Base-by-base conservation (phyloP, 2,329 filamentous ascomycete genomes). In the Aureobasidium sp. region DNA sequence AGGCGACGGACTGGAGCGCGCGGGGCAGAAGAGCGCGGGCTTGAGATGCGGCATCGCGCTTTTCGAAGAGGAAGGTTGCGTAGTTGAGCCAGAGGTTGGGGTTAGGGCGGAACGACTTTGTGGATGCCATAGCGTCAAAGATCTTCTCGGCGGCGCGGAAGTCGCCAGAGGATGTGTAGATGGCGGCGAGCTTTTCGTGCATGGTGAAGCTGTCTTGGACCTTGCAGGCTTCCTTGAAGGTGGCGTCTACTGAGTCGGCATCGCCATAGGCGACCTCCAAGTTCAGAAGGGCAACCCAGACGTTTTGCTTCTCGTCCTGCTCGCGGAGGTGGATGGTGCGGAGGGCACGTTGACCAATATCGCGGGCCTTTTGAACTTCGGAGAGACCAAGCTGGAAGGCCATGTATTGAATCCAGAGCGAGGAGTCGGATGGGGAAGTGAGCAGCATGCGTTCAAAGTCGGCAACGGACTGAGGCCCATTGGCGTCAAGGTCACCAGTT, bases 381-480 rank as follows among this genome's bases (percentile, higher is more conserved):
- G 90, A 90, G 58, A 96, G 84, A 72, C 96, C 88, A 74, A 97
- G 87, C 76, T 97, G 91, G 82, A 96, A 96, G n/a, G 92, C 91
- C 91, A 99, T 97, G 78, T 99, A 99, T 67, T 90, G 85, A 61
- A 97, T 90, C 94, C 94, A 99, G 31, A 97, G 83, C 65, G 88
- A 81, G 0, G 93, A 95, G n/a, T 90, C 93, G 76, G 97, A 91
- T 2, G 94, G 91, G 72, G 96, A 89, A 62, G 91, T 90, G 25
- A 99, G 84, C 45, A 99, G 84, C 27, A 97, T 86, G 68, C 94
- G 88, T 77, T 99, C 95, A 74, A 91, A 99, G 75, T 99, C 95
- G 65, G 89, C 90, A 17, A 90, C 84, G 1, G 90, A 93, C 72
- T 95, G 91, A 2, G 94, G 94, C 0, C 93, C 93, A 68, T 92